These are phyloP conservation scores for Gaeumannomyces sp. DNA, from an alignment of 2,329 filamentous ascomycete genomes.

Conservation along the genomic window DNA sequence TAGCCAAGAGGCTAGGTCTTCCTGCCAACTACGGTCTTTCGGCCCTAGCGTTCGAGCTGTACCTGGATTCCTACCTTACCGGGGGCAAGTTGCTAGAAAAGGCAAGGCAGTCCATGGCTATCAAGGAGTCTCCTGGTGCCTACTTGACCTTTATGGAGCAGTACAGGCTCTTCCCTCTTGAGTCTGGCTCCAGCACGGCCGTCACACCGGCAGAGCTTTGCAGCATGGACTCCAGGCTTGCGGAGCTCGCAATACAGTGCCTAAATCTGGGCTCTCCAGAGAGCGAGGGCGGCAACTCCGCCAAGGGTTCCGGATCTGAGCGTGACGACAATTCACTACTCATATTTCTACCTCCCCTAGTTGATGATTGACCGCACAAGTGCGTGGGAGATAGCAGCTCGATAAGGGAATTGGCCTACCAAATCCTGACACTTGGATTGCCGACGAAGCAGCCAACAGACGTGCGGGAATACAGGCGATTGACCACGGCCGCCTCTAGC, in stretches of 20 bases:
- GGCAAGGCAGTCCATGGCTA: slow-evolving; percentile 16
- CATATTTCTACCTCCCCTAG: slow-evolving; percentile 34
- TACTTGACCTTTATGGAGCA: slow-evolving; percentile 22
- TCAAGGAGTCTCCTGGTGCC: slow-evolving; percentile 13
- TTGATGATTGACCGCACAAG: slow-evolving; percentile 32
- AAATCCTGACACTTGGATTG: slow-evolving; percentile 22
- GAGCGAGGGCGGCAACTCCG: background rate
- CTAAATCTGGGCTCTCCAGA: slow-evolving; percentile 9
- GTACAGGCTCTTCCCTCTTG: slow-evolving; percentile 17
- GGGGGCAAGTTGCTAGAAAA: slow-evolving; percentile 19
- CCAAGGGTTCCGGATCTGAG: background rate
- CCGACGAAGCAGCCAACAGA: background rate
- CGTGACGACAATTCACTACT: slow-evolving; percentile 25
- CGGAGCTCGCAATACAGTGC: slow-evolving; percentile 21
- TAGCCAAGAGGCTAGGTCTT: slow-evolving; percentile 22
- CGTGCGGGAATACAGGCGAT: slow-evolving; percentile 33
- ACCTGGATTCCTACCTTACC: slow-evolving; percentile 19
- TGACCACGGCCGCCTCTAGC: slow-evolving; percentile 23
- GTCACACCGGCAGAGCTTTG: background rate
- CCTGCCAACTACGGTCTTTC: slow-evolving; percentile 18
- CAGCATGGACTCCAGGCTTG: slow-evolving; percentile 23
- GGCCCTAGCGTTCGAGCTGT: slow-evolving; percentile 27
- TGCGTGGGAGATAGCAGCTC: slow-evolving; percentile 30
- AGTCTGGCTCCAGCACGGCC: slow-evolving; percentile 5
- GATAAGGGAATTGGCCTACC: slow-evolving; percentile 31